Conservation (phyloP, 2,329 filamentous ascomycete species). For the Acarospora socialis region DNA sequence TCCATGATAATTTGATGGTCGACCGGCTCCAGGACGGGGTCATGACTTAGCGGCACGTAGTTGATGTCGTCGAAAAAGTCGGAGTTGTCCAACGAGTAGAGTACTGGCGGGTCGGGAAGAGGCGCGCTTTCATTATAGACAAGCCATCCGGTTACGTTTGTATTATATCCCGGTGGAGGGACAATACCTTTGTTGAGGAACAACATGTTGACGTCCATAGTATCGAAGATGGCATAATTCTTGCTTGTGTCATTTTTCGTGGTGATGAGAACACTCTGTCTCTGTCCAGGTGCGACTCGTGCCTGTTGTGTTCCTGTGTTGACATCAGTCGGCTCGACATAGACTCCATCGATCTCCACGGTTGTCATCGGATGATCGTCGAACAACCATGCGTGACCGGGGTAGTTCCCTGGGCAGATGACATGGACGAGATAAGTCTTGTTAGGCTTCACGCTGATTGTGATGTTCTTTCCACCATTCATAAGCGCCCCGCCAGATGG, state of each 20-base stretch:
- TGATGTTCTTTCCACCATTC: slow-evolving; percentile 53
- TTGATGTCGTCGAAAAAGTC: slow-evolving; percentile 39
- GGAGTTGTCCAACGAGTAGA: slow-evolving; percentile 10
- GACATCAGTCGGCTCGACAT: slow-evolving; percentile 43
- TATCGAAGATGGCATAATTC: slow-evolving; percentile 55
- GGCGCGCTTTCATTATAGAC: slow-evolving; percentile 48
- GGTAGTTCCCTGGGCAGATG: slow-evolving; percentile 59
- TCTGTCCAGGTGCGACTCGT: slow-evolving; percentile 54
- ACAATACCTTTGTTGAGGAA: slow-evolving; percentile 1
- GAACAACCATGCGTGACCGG: slow-evolving; percentile 34
- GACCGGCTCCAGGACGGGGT: slow-evolving; percentile 1
- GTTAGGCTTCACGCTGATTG: slow-evolving; percentile 45
- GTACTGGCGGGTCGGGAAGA: slow-evolving; percentile 42
- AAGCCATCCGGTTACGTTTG: slow-evolving; percentile 42
- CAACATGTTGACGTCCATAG: slow-evolving; percentile 48
- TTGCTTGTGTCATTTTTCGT: slow-evolving; percentile 45
- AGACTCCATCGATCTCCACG: slow-evolving; percentile 60
- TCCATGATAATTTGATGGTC: slow-evolving; percentile 6
- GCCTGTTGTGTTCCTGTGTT: slow-evolving; percentile 37
- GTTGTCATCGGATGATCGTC: slow-evolving; percentile 47
- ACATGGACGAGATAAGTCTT: slow-evolving; percentile 62
- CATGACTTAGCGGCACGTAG: slow-evolving; percentile 2
- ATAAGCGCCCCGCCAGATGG: slow-evolving; percentile 55
- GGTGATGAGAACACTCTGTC: slow-evolving; percentile 41
- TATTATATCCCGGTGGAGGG: slow-evolving; percentile 23